A percentile compares a stretch with the other conserved stretches of the same genome.
Evolutionary conservation across 2,329 filamentous ascomycete genomes (phyloP).

Genomic region (Dothiorella sarmentorum): DNA sequence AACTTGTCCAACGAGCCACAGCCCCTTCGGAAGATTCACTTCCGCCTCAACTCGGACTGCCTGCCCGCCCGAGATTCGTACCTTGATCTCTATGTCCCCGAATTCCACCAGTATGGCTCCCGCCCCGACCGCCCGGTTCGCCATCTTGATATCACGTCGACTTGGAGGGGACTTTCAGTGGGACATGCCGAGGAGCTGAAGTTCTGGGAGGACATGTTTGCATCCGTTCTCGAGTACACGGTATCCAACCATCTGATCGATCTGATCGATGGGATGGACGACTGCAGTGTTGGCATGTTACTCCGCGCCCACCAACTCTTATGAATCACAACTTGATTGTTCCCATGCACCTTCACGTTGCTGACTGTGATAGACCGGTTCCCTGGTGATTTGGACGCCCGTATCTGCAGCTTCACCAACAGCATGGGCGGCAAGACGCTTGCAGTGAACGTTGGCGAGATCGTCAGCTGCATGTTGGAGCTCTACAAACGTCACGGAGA

Average conservation of each 20-base stretch:
- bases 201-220: constrained; percentile 32
- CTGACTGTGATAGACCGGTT: not conserved
- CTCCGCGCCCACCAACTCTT: too few species aligned
- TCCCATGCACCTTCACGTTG: not conserved
- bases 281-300: constrained; percentile 7
- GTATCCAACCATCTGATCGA: constrained; percentile 24
- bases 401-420: constrained; percentile 22
- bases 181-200: constrained; percentile 30
- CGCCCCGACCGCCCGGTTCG: constrained; percentile 18
- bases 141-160: constrained; percentile 34
- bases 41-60: constrained; percentile 3
- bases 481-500: constrained; percentile 22
- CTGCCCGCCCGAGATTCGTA: not conserved
- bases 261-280: constrained; percentile 18
- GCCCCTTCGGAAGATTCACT: constrained; percentile 1
- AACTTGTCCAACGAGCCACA: not conserved
- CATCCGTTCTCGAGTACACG: constrained; percentile 23
- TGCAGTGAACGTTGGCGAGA: constrained; percentile 23
- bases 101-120: not conserved
- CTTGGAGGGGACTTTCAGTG: constrained; percentile 34
- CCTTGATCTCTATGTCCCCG: constrained; percentile 13
- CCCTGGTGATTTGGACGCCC: constrained; percentile 12
- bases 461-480: constrained; percentile 30
- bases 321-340: too few species aligned
- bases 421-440: constrained; percentile 2